Conservation (phyloP, 805 yeast species). For the Candida hungchunana region DNA sequence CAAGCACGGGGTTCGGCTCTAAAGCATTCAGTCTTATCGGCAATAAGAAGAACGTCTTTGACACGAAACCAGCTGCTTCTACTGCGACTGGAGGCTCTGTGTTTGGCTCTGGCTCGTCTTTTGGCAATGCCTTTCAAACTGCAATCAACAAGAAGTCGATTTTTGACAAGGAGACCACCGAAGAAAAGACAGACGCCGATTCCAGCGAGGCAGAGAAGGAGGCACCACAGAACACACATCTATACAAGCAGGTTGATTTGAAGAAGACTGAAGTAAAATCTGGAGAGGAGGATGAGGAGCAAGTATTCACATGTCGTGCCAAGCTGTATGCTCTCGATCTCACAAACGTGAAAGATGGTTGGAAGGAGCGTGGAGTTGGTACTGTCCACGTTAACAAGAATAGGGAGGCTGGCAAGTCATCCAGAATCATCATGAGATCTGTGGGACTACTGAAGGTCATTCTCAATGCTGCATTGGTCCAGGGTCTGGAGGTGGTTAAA, state of each 20-base stretch:
- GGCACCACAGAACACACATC: constrained; percentile 29
- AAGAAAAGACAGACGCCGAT: constrained; percentile 15
- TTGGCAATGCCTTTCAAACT: constrained; percentile 51
- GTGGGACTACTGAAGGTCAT: constrained; percentile 81
- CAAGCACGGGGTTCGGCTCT: constrained; percentile 45
- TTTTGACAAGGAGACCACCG: constrained; percentile 38
- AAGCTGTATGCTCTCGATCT: constrained; percentile 75
- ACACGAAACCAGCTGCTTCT: constrained; percentile 28
- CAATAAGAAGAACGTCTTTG: constrained; percentile 34
- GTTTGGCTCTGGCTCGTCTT: constrained; percentile 45
- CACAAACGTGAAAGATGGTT: constrained; percentile 62
- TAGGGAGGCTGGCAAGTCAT: constrained; percentile 35
- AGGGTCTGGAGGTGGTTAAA: constrained; percentile 57
- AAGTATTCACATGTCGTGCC: constrained; percentile 65
- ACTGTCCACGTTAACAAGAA: constrained; percentile 68
- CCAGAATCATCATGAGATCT: constrained; percentile 86
- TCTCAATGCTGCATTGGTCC: constrained; percentile 64
- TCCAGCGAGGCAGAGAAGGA: constrained; percentile 20
- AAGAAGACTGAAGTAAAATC: constrained; percentile 61
- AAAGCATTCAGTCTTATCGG: constrained; percentile 33
- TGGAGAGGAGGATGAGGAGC: constrained; percentile 85
- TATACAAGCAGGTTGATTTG: constrained; percentile 55
- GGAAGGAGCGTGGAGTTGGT: constrained; percentile 97
- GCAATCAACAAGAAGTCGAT: constrained; percentile 53
- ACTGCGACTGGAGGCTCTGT: constrained; percentile 21